phyloP scores from a whole-genome alignment of 768 basidiomycete species.

The Leccinum sublutescens region DNA sequence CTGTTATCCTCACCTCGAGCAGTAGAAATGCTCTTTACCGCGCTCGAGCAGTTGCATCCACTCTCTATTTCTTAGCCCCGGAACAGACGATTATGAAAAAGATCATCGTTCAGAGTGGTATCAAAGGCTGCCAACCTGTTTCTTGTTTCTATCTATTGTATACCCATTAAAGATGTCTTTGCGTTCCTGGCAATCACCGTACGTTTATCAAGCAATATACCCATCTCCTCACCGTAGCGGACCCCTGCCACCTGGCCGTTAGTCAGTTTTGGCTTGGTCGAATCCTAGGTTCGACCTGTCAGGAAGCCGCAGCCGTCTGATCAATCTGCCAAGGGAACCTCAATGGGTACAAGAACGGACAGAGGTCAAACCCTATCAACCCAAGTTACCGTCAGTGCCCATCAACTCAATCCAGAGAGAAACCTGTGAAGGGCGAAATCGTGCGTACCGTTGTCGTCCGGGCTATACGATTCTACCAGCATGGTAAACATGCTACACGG shows the following conservation, averaged over 20 bases:
- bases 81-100: conserved; percentile 94
- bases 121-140: too few relatives aligned
- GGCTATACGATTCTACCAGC: conserved; percentile 90
- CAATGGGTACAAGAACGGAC: conserved; percentile 95
- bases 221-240: background rate
- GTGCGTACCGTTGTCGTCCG: conserved; percentile 87
- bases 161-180: too few relatives aligned
- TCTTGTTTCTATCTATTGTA: too few relatives aligned
- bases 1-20: too few relatives aligned
- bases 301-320: too few relatives aligned
- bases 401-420: too few relatives aligned
- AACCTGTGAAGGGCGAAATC: background rate
- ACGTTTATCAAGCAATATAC: conserved; percentile 7
- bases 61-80: conserved; percentile 45
- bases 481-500: conserved; percentile 69
- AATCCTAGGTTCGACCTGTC: too few relatives aligned
- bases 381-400: conserved; percentile 2
- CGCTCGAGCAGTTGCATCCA: too few relatives aligned
- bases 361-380: conserved; percentile 80
- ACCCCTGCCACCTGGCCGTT: conserved; percentile 12
- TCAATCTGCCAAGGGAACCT: conserved; percentile 78
- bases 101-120: conserved; percentile 32
- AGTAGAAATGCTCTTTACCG: too few relatives aligned
- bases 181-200: background rate
- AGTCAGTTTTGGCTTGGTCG: too few relatives aligned